A percentile compares a stretch with the other conserved stretches of the same genome.
Conservation (phyloP, 257 asterid genomes). For the Linderniella brevidens region DNA sequence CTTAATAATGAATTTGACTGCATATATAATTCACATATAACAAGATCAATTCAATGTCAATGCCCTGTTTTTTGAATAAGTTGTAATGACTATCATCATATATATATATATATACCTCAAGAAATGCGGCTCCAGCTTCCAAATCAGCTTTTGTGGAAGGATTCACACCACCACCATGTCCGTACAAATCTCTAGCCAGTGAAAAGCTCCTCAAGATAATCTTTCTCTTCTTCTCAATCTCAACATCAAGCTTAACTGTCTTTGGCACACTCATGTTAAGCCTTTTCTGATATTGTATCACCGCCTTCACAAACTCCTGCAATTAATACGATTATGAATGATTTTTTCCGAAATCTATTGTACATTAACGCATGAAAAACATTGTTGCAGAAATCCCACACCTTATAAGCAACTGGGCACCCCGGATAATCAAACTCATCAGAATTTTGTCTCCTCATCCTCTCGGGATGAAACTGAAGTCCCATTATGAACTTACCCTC, state of each 20-base stretch:
- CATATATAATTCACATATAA: no score
- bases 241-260: background rate
- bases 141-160: constrained; percentile 34
- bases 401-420: constrained; percentile 60
- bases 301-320: constrained; percentile 65
- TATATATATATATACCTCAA: constrained; percentile 39
- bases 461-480: constrained; percentile 86
- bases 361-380: background rate
- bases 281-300: constrained; percentile 42
- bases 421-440: constrained; percentile 79
- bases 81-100: no score
- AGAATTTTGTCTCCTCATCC: constrained; percentile 51
- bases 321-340: background rate
- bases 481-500: constrained; percentile 93
- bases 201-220: constrained; percentile 40
- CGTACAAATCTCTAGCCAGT: constrained; percentile 33
- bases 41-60: background rate
- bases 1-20: constrained; percentile 56
- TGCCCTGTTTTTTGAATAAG: background rate
- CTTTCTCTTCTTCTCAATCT: constrained; percentile 26
- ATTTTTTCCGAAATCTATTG: background rate
- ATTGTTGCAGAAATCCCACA: background rate
- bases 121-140: constrained; percentile 59
- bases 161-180: constrained; percentile 6
- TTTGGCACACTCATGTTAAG: background rate